These are phyloP conservation scores for Chlorella vulgaris DNA, from an alignment of 139 green algal species.

Conservation along the genomic window DNA sequence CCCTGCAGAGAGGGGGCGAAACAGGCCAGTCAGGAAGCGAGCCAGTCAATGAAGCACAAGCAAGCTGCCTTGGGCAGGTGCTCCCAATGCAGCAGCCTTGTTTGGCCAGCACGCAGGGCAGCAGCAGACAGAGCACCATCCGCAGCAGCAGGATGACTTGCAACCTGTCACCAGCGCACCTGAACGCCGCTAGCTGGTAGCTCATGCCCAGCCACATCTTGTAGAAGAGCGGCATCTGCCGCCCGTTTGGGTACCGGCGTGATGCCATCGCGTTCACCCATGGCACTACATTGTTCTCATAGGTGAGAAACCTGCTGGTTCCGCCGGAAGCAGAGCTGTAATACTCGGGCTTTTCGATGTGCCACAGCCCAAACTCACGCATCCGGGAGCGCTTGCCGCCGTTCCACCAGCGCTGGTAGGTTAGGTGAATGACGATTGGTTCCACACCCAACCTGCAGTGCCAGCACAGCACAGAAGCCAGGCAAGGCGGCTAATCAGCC, in stretches of 20 bases:
- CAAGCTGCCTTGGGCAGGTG: background rate
- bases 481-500: background rate
- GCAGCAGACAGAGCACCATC: background rate
- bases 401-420: background rate
- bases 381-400: constrained; percentile 3
- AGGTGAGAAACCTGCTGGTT: background rate
- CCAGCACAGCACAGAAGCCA: background rate
- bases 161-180: too few relatives aligned
- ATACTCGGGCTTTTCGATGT: background rate
- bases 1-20: background rate
- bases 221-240: background rate
- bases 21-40: background rate
- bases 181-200: constrained; percentile 5
- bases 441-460: constrained; percentile 4
- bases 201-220: constrained; percentile 18
- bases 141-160: background rate
- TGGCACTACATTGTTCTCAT: background rate
- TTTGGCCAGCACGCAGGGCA: background rate
- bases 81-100: background rate
- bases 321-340: background rate
- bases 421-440: constrained; percentile 4
- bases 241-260: background rate
- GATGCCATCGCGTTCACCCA: background rate
- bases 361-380: constrained; percentile 22
- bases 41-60: background rate